Evolutionary conservation across 2,329 filamentous ascomycete species (phyloP).

Genomic region (Fusarium secorum): DNA sequence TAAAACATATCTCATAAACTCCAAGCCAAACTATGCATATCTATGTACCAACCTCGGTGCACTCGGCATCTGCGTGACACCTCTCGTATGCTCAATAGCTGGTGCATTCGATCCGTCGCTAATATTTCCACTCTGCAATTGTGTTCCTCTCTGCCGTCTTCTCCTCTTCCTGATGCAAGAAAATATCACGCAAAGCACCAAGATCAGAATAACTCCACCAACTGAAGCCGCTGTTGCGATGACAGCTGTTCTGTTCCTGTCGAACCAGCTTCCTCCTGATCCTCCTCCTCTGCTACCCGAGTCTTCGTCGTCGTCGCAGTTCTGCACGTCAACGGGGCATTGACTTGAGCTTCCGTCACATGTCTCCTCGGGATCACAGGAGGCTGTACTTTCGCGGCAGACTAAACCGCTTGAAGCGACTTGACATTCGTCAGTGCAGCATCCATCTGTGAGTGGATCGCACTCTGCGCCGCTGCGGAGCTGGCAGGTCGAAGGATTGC

Average conservation of each 20-base stretch:
- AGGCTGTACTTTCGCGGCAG: constrained; percentile 11
- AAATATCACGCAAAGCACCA: background rate
- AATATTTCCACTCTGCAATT: background rate
- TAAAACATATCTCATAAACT: background rate
- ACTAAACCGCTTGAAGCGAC: background rate
- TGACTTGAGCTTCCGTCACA: constrained; percentile 16
- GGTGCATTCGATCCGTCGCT: background rate
- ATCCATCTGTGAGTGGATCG: constrained; percentile 8
- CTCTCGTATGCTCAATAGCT: background rate
- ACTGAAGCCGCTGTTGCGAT: constrained; percentile 19
- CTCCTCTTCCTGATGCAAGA: constrained; percentile 9
- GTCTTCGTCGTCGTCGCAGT: background rate
- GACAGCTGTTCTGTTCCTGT: constrained; percentile 24
- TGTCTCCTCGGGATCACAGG: constrained; percentile 15
- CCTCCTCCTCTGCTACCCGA: background rate
- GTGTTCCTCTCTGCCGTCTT: background rate
- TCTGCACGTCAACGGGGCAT: constrained; percentile 17
- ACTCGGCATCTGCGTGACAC: background rate
- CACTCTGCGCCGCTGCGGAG: constrained; percentile 10
- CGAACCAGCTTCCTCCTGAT: constrained; percentile 10
- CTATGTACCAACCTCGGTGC: constrained; percentile 9
- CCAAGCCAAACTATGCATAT: constrained; percentile 9
- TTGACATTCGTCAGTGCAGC: constrained; percentile 20
- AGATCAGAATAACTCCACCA: constrained; percentile 3
- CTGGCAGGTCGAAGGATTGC: constrained; percentile 18